These are phyloP conservation scores for Solidago caesia DNA, from an alignment of 129 eudicot genomes.

Conservation along the genomic window DNA sequence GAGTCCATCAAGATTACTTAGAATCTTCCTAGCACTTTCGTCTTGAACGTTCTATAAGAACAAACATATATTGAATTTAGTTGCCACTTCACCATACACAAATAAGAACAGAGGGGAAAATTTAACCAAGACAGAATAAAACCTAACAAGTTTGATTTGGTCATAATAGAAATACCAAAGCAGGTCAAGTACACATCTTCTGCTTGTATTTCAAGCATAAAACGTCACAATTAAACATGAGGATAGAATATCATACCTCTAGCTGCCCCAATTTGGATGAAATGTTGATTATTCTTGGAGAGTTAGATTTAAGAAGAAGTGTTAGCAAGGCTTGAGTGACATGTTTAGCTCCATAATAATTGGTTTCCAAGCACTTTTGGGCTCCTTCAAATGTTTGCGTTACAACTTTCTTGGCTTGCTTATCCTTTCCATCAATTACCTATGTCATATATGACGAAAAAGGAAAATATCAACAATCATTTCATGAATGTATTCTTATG, in stretches of 20 bases:
- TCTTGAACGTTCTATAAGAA: conserved; percentile 33
- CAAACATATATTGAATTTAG: not conserved
- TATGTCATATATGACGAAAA: not conserved
- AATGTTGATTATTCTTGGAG: conserved; percentile 41
- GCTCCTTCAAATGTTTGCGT: conserved; percentile 41
- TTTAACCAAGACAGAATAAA: no score
- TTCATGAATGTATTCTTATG: not conserved
- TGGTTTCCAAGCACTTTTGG: conserved; percentile 38
- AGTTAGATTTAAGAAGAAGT: conserved; percentile 34
- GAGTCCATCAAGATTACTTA: conserved; percentile 35
- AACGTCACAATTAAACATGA: not conserved
- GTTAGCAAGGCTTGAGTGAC: conserved; percentile 42
- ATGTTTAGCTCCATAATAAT: conserved; percentile 42
- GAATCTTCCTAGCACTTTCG: conserved; percentile 32
- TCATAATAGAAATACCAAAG: no score
- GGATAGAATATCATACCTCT: conserved; percentile 25
- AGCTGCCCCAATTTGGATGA: conserved; percentile 41
- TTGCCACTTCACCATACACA: not conserved
- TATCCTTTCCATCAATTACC: conserved; percentile 33
- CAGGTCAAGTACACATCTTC: not conserved
- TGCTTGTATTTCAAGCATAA: conserved; percentile 14
- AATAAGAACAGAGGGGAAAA: not conserved
- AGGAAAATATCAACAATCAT: not conserved
- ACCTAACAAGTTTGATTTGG: no score
- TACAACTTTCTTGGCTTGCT: conserved; percentile 6